Evolutionary conservation across 768 basidiomycete species (phyloP).

Genomic region (Pleurotus giganteus): DNA sequence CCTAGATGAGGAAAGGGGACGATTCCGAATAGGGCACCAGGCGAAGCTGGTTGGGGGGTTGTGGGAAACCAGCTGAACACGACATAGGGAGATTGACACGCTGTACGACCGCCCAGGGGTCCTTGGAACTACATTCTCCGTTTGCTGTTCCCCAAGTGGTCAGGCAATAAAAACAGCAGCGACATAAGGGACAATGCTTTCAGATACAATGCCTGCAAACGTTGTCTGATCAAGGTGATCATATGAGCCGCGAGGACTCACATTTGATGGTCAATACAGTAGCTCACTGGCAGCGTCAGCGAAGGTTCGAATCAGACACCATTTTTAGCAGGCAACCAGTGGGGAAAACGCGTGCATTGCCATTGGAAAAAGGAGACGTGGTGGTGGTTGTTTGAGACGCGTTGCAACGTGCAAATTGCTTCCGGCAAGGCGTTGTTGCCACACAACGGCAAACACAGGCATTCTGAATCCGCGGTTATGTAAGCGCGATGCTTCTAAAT

Average conservation of each 20-base stretch:
- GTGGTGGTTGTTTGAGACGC: no score
- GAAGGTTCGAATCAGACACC: neutral
- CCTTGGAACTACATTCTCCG: neutral
- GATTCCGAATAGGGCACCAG: neutral
- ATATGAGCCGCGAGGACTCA: no score
- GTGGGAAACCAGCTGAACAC: neutral
- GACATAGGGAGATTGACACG: neutral
- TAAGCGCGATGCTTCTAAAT: neutral
- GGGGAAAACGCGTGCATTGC: neutral
- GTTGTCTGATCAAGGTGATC: no score
- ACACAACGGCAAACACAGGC: conserved; percentile 1
- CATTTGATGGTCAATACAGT: no score
- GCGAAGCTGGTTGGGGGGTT: neutral
- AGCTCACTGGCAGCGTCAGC: neutral
- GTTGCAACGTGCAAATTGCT: no score
- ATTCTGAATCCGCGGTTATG: neutral
- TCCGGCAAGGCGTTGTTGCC: neutral
- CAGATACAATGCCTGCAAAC: no score
- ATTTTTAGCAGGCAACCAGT: neutral
- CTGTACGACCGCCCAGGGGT: neutral
- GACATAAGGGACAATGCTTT: no score
- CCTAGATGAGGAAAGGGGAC: neutral
- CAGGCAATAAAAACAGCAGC: no score
- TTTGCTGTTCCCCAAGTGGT: neutral
- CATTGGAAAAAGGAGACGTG: neutral